Evolutionary conservation across 2,329 filamentous ascomycete genomes (phyloP), one percentile per base, ranked within the genome.

Genomic region (Paraphoma sp.): DNA sequence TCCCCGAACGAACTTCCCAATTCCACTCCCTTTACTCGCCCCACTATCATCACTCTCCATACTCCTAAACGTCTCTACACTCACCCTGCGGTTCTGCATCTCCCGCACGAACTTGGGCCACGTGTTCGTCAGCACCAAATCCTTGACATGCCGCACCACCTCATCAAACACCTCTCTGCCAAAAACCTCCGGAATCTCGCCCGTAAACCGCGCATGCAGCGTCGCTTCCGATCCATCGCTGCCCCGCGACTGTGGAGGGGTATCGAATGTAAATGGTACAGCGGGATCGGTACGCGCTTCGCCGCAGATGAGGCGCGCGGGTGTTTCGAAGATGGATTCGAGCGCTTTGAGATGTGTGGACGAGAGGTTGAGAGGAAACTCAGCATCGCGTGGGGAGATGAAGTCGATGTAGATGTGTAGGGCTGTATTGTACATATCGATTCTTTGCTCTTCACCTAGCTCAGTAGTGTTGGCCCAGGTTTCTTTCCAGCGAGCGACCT

Each of bases 91-190:
- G 43, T 41, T 40, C 40, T 48, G 50, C 50, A 60, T 58, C 50
- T 56, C 51, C 6, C 41, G 18, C 14, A 65, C 62, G 42, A 65
- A 65, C 53, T 61, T 63, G 4, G 62, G 62, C 62, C 60, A 65
- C 41, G 60, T 63, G 14, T 65, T 65, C 4, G 45, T 54, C 51
- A 65, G 23, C 23, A 65, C 57, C 4, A 65, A 45, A 17, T 43
- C 30, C 51, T 61, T 57, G 4, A 63, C 29, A 44, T 63, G 57
- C 5, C 23, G n/a, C 45, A 53, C 29, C 8, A 49, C 49, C 7
- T 53, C 53, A 29, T 63, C 55, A 33, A 65, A 63, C 0, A 63
- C 53, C 1, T 12, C n/a, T 2, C 23, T n/a, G 3, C 41, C 33
- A 16, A 64, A 64, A n/a, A 2, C 33, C 7, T 40, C 44, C 48